These are phyloP conservation scores for Kodamaea kakaduensis DNA, from an alignment of 805 yeast species.

Conservation along the genomic window DNA sequence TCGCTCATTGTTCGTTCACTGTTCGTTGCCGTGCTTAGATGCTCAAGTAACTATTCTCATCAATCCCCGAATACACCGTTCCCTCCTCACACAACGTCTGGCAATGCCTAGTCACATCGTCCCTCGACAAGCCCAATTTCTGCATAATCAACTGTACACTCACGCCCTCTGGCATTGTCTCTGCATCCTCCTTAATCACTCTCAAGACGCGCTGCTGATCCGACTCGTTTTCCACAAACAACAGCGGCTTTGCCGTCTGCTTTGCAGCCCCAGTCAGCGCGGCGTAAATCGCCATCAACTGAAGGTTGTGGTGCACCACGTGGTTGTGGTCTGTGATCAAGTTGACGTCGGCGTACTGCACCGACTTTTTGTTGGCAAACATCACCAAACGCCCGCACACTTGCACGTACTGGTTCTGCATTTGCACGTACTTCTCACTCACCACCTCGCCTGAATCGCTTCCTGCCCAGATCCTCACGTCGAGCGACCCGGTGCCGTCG, in stretches of 20 bases:
- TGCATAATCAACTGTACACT: conserved; percentile 61
- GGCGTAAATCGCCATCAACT: conserved; percentile 47
- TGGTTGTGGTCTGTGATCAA: conserved; percentile 62
- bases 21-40: too few species aligned
- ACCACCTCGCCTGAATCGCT: conserved; percentile 30
- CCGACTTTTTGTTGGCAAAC: conserved; percentile 58
- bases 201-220: conserved; percentile 44
- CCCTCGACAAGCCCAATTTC: conserved; percentile 46
- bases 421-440: conserved; percentile 29
- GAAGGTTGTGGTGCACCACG: conserved; percentile 62
- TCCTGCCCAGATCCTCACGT: conserved; percentile 56
- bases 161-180: conserved; percentile 72
- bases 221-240: conserved; percentile 29
- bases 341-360: conserved; percentile 60
- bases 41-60: conserved; percentile 39
- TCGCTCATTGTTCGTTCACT: too few species aligned
- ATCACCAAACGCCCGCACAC: conserved; percentile 49
- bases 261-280: conserved; percentile 7
- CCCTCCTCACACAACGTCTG: conserved; percentile 62
- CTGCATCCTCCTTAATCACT: conserved; percentile 47
- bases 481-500: conserved; percentile 67
- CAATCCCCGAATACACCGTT: conserved; percentile 63
- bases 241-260: conserved; percentile 17
- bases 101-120: conserved; percentile 48
- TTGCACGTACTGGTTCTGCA: conserved; percentile 55